Base-by-base conservation (phyloP, 106 monocot species). In the Triglochin maritima region DNA sequence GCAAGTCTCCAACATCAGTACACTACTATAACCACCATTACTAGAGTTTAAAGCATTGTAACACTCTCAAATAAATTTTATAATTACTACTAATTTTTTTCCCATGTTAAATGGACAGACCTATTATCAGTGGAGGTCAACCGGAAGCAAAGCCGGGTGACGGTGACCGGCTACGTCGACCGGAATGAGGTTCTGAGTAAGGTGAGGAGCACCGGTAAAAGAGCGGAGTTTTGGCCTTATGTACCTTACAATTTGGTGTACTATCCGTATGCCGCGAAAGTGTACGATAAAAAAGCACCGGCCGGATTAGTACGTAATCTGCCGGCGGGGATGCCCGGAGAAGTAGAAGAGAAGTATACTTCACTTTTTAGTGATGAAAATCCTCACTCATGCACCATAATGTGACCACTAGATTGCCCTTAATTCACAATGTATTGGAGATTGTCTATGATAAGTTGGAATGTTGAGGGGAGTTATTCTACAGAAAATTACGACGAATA, bases 351-450 rank as follows among this genome's bases (percentile, higher is more conserved):
- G 56, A 44, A 48, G 53, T 77, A 71, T 60, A 57, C 67, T 2
- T 71, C 74, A 5, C 15, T 86, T 9, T 86, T 86, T 63, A 86
- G 86, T 60, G 86, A 86, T 17, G 86, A 86, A 12, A 86, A 86
- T 52, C 77, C 79, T 1, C 79, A 86, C 60, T 79, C 82, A 29
- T 86, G 86, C 46, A 74, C 82, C 11, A 69, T 86, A 16, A 86
- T 82, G 86, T 86, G 74, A 82, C 6, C n/a, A n/a, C n/a, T 9
- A 52, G 9, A 6, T 11, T 11, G 7, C 11, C 11, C 52, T 11
- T n/a, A n/a, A n/a, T n/a, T 11, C 52, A 6, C 52, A 11, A 8
- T 52, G 7, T 52, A 6, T 11, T 7, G 7, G 52, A 8, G 7
- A 11, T 52, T 52, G 11, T 52, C 7, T 52, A 11, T 52, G 9